These are phyloP conservation scores for Oropetium thomaeum DNA, from an alignment of 176 grass and related monocot genomes.

Conservation along the genomic window DNA sequence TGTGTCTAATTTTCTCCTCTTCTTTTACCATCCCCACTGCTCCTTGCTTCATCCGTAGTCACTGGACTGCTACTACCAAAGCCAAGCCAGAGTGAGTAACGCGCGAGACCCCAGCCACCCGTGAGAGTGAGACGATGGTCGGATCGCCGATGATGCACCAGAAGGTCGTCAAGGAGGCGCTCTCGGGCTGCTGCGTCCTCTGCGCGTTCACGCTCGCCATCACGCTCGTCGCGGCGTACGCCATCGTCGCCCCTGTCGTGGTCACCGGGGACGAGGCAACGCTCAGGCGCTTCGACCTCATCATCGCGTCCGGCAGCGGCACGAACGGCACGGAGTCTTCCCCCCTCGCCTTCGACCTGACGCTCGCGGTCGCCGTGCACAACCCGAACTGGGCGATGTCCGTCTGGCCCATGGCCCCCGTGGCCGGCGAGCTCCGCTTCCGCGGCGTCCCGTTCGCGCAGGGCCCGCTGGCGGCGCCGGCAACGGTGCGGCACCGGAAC, in stretches of 20 bases:
- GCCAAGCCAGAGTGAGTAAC: not conserved
- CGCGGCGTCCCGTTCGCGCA: not conserved
- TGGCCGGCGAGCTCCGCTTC: slow-evolving; percentile 1
- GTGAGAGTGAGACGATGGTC: no score
- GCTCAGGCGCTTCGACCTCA: not conserved
- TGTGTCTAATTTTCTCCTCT: no score
- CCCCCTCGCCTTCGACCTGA: not conserved
- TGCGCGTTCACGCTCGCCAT: not conserved
- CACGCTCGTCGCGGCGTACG: not conserved
- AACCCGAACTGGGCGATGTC: not conserved
- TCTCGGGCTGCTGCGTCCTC: not conserved
- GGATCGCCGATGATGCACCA: no score
- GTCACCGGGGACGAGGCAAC: not conserved
- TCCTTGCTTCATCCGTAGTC: no score
- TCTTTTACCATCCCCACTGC: no score
- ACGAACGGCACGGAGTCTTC: not conserved
- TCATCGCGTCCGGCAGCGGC: not conserved
- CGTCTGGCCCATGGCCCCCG: not conserved
- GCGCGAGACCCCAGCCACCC: no score
- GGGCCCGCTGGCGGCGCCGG: not conserved
- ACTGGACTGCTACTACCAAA: not conserved
- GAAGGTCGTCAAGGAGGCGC: not conserved
- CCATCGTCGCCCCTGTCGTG: not conserved
- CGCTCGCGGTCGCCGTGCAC: not conserved
- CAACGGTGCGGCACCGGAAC: not conserved